Conservation (phyloP, 768 basidiomycete genomes). For the Coprinopsis marcescibilis region DNA sequence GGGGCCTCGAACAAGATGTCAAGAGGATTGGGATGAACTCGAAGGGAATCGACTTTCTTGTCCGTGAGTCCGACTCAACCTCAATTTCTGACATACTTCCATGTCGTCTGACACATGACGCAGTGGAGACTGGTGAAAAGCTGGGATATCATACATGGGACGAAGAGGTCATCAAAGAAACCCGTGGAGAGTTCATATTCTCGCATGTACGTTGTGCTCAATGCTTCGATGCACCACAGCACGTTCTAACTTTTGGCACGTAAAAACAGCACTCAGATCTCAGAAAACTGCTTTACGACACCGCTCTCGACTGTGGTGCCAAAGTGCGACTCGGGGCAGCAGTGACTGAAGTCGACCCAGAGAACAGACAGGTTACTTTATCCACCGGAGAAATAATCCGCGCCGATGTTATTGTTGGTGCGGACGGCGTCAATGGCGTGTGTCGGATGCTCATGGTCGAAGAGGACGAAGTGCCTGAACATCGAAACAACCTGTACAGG, state of each 20-base stretch:
- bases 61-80: slow-evolving; percentile 15
- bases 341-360: slow-evolving; percentile 25
- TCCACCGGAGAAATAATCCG: slow-evolving; percentile 35
- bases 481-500: slow-evolving; percentile 38
- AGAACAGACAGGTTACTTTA: slow-evolving; percentile 26
- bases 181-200: slow-evolving; percentile 31
- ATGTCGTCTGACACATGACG: background rate
- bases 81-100: background rate
- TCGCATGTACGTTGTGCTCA: slow-evolving; percentile 30
- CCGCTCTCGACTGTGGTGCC: slow-evolving; percentile 40
- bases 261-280: slow-evolving; percentile 42
- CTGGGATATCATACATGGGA: slow-evolving; percentile 49
- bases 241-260: background rate
- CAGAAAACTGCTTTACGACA: slow-evolving; percentile 40
- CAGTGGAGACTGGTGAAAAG: slow-evolving; percentile 46
- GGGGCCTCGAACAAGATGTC: slow-evolving; percentile 37
- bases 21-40: slow-evolving; percentile 18
- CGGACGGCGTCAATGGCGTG: slow-evolving; percentile 44
- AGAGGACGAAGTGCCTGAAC: slow-evolving; percentile 18
- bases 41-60: slow-evolving; percentile 18
- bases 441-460: slow-evolving; percentile 26
- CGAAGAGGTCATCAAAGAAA: slow-evolving; percentile 44
- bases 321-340: slow-evolving; percentile 29
- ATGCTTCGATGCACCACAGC: slow-evolving; percentile 3
- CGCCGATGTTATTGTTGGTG: slow-evolving; percentile 52